Conservation (phyloP, 306 rosid species). For the Quillaja saponaria region DNA sequence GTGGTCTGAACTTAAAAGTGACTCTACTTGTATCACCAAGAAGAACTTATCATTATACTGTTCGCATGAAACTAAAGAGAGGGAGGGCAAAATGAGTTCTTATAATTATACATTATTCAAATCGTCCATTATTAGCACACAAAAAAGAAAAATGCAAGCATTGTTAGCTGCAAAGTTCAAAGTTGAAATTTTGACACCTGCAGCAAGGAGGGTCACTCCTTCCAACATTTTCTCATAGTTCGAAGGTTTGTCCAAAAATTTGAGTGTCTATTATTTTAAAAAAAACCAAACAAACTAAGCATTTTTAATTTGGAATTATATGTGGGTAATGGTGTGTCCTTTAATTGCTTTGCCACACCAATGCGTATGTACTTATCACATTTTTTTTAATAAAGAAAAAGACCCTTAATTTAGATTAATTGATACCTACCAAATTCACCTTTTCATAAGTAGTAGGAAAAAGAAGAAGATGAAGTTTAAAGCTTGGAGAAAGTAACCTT, state of each 20-base stretch:
- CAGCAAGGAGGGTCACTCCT: too few relatives aligned
- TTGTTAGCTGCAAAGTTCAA: too few relatives aligned
- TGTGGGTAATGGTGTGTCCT: background rate
- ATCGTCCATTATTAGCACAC: too few relatives aligned
- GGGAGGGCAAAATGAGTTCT: conserved; percentile 29
- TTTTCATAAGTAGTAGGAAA: background rate
- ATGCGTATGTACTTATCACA: conserved; percentile 12
- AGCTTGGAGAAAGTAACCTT: conserved; percentile 9
- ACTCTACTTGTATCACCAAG: conserved; percentile 29
- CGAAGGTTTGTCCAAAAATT: too few relatives aligned
- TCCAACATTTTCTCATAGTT: too few relatives aligned
- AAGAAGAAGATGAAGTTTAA: background rate
- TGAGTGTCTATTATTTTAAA: too few relatives aligned
- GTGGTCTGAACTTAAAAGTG: conserved; percentile 34
- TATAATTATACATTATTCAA: conserved; percentile 28
- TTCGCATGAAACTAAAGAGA: conserved; percentile 45
- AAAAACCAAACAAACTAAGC: too few relatives aligned
- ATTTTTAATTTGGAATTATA: too few relatives aligned
- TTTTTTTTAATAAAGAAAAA: background rate
- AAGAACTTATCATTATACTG: conserved; percentile 50
- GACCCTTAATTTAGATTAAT: background rate
- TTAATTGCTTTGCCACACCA: conserved; percentile 3
- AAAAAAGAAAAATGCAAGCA: too few relatives aligned
- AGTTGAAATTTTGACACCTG: too few relatives aligned
- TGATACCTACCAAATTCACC: background rate